Evolutionary conservation across 164 flowering plant genomes (phyloP).

Genomic region (Chimonanthus salicifolius): DNA sequence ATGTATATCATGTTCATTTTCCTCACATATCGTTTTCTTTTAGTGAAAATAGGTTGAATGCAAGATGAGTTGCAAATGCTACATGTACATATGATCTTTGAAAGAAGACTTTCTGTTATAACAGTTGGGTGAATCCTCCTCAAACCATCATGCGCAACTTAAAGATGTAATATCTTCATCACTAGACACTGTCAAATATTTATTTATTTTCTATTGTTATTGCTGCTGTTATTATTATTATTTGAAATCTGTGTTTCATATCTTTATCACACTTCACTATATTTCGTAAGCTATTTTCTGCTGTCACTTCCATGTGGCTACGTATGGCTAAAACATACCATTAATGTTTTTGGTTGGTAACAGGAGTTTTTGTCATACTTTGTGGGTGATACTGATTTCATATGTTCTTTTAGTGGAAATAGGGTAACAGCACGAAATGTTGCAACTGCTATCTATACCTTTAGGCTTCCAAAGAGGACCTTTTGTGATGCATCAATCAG

Average conservation of each 20-base stretch:
- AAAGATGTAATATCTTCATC: neutral
- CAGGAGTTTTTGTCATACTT: neutral
- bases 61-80: neutral
- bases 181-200: neutral
- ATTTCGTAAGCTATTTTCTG: no score
- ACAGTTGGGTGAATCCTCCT: neutral
- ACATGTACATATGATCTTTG: neutral
- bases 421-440: constrained; percentile 35
- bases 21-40: neutral
- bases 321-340: neutral
- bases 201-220: neutral
- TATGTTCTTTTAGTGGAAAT: constrained; percentile 2
- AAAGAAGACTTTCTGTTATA: neutral
- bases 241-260: no score
- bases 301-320: neutral
- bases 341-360: neutral
- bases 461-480: constrained; percentile 21
- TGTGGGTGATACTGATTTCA: neutral
- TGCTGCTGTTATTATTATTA: neutral
- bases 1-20: neutral
- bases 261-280: no score
- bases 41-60: neutral
- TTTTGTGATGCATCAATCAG: constrained; percentile 24
- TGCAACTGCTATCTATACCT: constrained; percentile 13
- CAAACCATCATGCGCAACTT: neutral